Evolutionary conservation across 495 filamentous ascomycete species (phyloP).

Genomic region (Daldinia decipiens): DNA sequence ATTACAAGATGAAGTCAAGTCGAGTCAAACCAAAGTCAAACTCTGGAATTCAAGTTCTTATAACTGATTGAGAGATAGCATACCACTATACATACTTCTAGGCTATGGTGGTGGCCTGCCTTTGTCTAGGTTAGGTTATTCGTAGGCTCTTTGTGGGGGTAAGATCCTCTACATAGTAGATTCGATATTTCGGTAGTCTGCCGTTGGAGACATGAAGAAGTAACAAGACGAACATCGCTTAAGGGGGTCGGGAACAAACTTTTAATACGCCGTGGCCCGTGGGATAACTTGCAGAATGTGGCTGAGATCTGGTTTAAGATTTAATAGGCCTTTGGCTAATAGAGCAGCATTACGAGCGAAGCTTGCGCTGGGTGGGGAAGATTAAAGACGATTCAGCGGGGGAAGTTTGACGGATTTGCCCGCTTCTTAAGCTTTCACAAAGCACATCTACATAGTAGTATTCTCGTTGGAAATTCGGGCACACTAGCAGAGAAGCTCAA

Average conservation of each 20-base stretch:
- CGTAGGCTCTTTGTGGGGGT: background rate
- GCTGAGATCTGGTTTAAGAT: constrained; percentile 10
- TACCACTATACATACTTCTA: background rate
- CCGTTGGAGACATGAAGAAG: constrained; percentile 15
- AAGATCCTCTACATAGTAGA: background rate
- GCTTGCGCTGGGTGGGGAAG: constrained; percentile 28
- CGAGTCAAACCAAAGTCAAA: background rate
- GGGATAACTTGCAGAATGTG: constrained; percentile 17
- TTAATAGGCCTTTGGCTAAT: constrained; percentile 14
- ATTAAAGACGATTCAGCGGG: constrained; percentile 28
- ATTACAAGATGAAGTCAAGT: background rate
- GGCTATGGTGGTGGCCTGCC: background rate
- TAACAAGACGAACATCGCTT: constrained; percentile 9
- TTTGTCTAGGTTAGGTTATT: background rate
- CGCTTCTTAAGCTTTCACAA: constrained; percentile 28
- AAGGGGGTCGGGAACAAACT: constrained; percentile 8
- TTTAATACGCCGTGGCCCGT: constrained; percentile 11
- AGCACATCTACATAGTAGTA: constrained; percentile 20
- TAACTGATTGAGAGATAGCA: background rate
- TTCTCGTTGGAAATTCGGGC: constrained; percentile 28
- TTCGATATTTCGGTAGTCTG: constrained; percentile 1
- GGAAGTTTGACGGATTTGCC: constrained; percentile 37
- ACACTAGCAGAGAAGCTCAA: constrained; percentile 27
- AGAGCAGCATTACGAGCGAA: constrained; percentile 30
- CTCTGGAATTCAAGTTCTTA: background rate